Conservation (phyloP, 176 grass and related monocot species). For the Lolium rigidum region DNA sequence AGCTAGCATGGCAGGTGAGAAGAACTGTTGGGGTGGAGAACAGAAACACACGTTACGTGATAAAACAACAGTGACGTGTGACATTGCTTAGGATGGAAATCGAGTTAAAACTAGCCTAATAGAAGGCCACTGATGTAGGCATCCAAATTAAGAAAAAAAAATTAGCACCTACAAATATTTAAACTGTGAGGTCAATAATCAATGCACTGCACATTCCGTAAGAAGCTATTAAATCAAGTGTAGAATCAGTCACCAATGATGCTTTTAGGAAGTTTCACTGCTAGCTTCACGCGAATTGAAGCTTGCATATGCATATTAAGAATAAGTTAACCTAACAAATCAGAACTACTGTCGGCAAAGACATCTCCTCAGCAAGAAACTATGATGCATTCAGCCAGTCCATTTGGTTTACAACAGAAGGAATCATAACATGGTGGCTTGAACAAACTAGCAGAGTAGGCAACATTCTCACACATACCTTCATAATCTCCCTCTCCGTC, state of each 20-base stretch:
- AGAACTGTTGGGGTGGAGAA: neutral
- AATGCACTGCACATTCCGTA: neutral
- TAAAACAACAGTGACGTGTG: neutral
- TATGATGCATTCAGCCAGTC: neutral
- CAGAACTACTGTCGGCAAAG: neutral
- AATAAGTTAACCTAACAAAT: neutral
- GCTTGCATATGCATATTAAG: neutral
- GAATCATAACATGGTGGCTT: neutral
- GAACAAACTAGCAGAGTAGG: conserved; percentile 8
- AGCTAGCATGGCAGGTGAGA: conserved; percentile 28
- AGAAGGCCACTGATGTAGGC: neutral
- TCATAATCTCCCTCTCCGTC: conserved; percentile 76
- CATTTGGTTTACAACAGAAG: neutral
- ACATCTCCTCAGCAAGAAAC: conserved; percentile 2
- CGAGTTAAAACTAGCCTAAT: neutral
- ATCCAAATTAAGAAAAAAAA: neutral
- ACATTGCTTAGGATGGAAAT: neutral
- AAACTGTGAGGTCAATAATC: neutral
- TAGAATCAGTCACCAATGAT: neutral
- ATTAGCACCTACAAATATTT: neutral
- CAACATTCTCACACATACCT: conserved; percentile 54
- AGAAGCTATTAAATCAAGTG: conserved; percentile 1
- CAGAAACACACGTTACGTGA: neutral
- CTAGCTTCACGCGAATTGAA: neutral
- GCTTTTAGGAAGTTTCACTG: neutral